Conservation (phyloP, 352 stramenopile genomes). For the Pythium plurisporium region DNA sequence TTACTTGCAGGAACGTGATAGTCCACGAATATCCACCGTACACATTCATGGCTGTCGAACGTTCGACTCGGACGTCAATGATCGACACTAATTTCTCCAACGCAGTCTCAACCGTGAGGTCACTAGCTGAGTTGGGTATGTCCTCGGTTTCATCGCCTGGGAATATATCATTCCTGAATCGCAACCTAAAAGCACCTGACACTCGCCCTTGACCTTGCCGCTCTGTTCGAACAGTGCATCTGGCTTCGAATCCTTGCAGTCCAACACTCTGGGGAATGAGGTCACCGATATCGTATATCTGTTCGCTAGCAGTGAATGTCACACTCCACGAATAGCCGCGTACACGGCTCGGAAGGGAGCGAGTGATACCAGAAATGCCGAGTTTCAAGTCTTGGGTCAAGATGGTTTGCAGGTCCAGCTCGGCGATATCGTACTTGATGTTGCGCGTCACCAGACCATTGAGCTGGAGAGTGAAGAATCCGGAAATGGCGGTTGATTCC, state of each 20-base stretch:
- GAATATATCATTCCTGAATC: constrained; percentile 70
- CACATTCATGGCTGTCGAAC: constrained; percentile 60
- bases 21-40: constrained; percentile 84
- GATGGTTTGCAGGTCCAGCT: constrained; percentile 50
- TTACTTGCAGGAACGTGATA: constrained; percentile 76
- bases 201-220: constrained; percentile 60
- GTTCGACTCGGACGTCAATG: constrained; percentile 54
- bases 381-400: constrained; percentile 62
- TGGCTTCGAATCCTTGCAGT: constrained; percentile 55
- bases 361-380: constrained; percentile 46
- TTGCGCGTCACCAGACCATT: constrained; percentile 54
- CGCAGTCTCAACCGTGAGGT: constrained; percentile 45
- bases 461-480: constrained; percentile 63
- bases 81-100: constrained; percentile 72
- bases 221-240: constrained; percentile 40
- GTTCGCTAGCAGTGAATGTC: constrained; percentile 65
- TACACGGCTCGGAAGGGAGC: constrained; percentile 35
- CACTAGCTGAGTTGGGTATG: constrained; percentile 56
- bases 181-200: constrained; percentile 63
- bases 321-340: constrained; percentile 67
- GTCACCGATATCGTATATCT: constrained; percentile 55
- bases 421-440: constrained; percentile 58
- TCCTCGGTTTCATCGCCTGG: constrained; percentile 64
- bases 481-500: constrained; percentile 53
- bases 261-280: constrained; percentile 45